Evolutionary conservation across 768 basidiomycete genomes (phyloP), one percentile per base, ranked within the genome.

Genomic region (Rhodotorula diobovata): DNA sequence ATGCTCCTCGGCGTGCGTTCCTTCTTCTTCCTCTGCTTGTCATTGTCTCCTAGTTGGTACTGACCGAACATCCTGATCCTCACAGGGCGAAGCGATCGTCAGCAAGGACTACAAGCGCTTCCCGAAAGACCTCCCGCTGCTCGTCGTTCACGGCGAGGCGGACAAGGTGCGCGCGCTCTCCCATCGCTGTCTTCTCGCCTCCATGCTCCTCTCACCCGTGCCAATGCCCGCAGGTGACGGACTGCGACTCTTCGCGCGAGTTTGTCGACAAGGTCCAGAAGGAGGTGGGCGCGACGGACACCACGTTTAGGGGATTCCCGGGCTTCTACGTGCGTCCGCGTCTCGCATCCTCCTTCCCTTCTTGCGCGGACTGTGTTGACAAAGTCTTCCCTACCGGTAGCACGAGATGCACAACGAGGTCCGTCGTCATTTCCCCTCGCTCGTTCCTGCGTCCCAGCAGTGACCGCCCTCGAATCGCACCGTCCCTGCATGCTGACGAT

Each of bases 371-470:
- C 2, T 16, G 0, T 18, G 0, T 23, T n/a, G 28, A 37, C 43
- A 51, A 30, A 55, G 10, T 34, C 25, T 16, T 8, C 23, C n/a
- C 1, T 35, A 18, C 46, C 35, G 23, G 15, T 61, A 73, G 68
- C 73, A 74, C 67, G 73, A 74, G 60, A 74, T 74, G 73, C 73
- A 74, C 60, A 74, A 74, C 67, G 73, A 71, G 68, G 68, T 60
- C 4, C 21, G 63, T 35, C 41, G 7, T 11, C 25, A 25, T 45
- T 32, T 28, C 2, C n/a, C 12, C 23, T 32, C 39, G 34, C 45
- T 35, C 34, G 21, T 14, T 12, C 15, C 39, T 41, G 9, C 8
- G 39, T 8, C 39, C 39, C 15, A 15, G 14, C 41, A 43, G 39
- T 43, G n/a, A n/a, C n/a, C n/a, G n/a, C n/a, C n/a, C 41, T 43